Evolutionary conservation across 306 rosid genomes (phyloP), one percentile per base, ranked within the genome.

Genomic region (Castanopsis chinensis): DNA sequence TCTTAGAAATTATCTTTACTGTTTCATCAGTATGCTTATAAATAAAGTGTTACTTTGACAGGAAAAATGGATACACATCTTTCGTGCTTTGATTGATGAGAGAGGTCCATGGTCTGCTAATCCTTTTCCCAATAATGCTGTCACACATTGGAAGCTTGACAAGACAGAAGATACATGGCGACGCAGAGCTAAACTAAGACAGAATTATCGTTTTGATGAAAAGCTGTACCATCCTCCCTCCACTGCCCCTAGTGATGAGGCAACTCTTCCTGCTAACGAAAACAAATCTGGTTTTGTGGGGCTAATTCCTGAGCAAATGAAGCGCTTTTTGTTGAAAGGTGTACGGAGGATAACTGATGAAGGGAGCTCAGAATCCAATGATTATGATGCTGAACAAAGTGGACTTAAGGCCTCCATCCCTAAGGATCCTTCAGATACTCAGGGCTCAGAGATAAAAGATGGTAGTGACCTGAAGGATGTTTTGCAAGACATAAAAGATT

Each of bases 91-190:
- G 84, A 95, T 89, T 83, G 99, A 95, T 82, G 99, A 95, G 88
- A 90, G 99, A 79, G 99, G 99, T 82, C 97, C 99, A 3, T 95
- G 99, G 99, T 95, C 98, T 83, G 85, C 98, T 28, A 92, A 90
- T 72, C 94, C 91, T 73, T 92, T 89, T 84, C 96, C 97, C 78
- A 90, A 90, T 86, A 64, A 70, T 86, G 76, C 88, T 83, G 77
- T 84, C 56, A 89, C 89, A 75, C 92, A 86, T 83, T 95, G 99
- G 99, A 95, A 95, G 83, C 97, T 92, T 75, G 98, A 95, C 85
- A 95, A 95, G 92, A 91, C 90, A 70, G 99, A 95, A 84, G 98
- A 95, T 80, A 79, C 77, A 33, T 91, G 92, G 98, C 94, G 98
- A 59, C 89, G 97, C 68, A 92, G 99, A 81, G 93, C 81, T 76